These are phyloP conservation scores for Mycena venus DNA, from an alignment of 768 basidiomycete genomes.

Conservation along the genomic window DNA sequence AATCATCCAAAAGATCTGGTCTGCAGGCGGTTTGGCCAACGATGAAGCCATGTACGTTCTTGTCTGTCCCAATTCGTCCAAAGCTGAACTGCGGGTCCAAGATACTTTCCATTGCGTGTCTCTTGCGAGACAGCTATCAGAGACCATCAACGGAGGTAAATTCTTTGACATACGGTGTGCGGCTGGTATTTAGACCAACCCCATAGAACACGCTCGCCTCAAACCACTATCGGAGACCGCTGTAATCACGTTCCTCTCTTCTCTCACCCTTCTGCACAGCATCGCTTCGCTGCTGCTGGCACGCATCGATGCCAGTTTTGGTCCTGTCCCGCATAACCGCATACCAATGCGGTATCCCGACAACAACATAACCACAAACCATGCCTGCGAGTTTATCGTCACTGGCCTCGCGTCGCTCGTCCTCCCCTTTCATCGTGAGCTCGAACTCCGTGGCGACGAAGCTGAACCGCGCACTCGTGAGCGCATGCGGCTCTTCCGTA, in stretches of 20 bases:
- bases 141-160: constrained; percentile 26
- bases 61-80: neutral
- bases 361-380: neutral
- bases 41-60: constrained; percentile 15
- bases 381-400: neutral
- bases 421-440: neutral
- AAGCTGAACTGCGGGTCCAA: neutral
- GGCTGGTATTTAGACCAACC: no score
- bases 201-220: constrained; percentile 14
- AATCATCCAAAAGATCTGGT: neutral
- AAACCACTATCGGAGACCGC: constrained; percentile 12
- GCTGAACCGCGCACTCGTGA: neutral
- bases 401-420: neutral
- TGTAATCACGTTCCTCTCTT: constrained; percentile 2
- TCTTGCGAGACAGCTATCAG: constrained; percentile 19
- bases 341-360: neutral
- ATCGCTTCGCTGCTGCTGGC: neutral
- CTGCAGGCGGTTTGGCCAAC: neutral
- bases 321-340: neutral
- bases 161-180: neutral
- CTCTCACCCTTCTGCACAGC: neutral
- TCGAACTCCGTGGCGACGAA: neutral
- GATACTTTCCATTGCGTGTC: constrained; percentile 6
- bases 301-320: neutral
- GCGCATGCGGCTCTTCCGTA: neutral